phyloP scores from a whole-genome alignment of 192 early-diverging fungal genomes.

The Backusella circina region DNA sequence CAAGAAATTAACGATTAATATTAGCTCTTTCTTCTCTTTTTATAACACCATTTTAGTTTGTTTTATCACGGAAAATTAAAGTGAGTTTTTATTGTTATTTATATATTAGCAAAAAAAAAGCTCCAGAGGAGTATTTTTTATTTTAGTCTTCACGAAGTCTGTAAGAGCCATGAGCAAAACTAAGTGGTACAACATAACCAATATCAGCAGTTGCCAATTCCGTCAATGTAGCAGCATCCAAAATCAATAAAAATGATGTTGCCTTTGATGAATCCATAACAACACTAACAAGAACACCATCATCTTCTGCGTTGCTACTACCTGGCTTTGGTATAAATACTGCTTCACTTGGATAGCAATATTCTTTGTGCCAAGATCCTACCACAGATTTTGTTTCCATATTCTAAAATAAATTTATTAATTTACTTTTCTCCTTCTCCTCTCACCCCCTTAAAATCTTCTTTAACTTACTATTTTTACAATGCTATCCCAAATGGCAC shows the following conservation, averaged over 20 bases:
- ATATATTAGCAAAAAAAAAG: background rate
- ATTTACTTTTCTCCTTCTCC: background rate
- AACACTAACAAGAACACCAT: constrained; percentile 69
- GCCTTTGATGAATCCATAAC: constrained; percentile 63
- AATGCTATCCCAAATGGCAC: constrained; percentile 40
- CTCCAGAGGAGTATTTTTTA: background rate
- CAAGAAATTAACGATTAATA: background rate
- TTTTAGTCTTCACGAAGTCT: background rate
- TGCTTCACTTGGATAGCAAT: constrained; percentile 76
- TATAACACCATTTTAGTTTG: background rate
- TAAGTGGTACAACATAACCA: constrained; percentile 60
- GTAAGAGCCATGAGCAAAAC: constrained; percentile 49
- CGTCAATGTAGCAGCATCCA: constrained; percentile 65
- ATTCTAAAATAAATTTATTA: constrained; percentile 19
- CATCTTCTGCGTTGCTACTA: constrained; percentile 41
- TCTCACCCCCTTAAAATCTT: background rate
- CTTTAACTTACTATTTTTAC: constrained; percentile 39
- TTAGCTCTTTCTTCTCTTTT: background rate
- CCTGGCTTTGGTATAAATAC: constrained; percentile 61
- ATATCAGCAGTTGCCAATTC: constrained; percentile 65
- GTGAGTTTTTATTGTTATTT: background rate
- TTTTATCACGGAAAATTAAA: background rate
- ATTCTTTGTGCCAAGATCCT: constrained; percentile 43
- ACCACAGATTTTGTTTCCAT: constrained; percentile 26
- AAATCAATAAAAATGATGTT: constrained; percentile 63